These are phyloP conservation scores for Funneliformis mosseae DNA, from an alignment of 192 early-diverging fungal genomes.

Conservation along the genomic window DNA sequence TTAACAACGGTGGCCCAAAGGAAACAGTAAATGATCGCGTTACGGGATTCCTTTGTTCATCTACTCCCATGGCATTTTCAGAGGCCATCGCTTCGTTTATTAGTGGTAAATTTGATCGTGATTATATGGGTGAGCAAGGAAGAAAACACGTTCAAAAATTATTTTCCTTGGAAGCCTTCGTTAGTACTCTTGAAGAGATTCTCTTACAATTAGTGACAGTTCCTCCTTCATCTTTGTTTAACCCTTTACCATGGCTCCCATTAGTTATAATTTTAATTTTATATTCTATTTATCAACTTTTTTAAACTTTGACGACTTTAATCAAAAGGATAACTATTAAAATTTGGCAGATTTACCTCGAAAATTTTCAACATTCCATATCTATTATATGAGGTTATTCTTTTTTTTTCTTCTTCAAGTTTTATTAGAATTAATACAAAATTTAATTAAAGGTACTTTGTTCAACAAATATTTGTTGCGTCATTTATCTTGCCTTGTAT, in stretches of 20 bases:
- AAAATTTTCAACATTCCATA: too few relatives aligned
- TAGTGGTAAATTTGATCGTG: constrained; percentile 38
- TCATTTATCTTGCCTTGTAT: too few relatives aligned
- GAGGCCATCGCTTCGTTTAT: constrained; percentile 60
- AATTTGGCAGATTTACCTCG: too few relatives aligned
- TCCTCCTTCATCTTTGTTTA: neutral
- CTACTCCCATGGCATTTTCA: constrained; percentile 64
- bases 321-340: too few relatives aligned
- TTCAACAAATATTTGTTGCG: too few relatives aligned
- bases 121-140: constrained; percentile 68
- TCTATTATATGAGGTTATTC: too few relatives aligned
- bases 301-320: too few relatives aligned
- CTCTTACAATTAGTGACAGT: constrained; percentile 46
- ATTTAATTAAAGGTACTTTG: too few relatives aligned
- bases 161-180: constrained; percentile 73
- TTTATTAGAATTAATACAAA: too few relatives aligned
- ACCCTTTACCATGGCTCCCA: neutral
- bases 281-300: neutral
- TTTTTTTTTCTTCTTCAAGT: too few relatives aligned
- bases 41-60: constrained; percentile 79
- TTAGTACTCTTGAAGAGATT: constrained; percentile 65
- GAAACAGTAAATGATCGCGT: constrained; percentile 74
- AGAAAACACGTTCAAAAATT: constrained; percentile 57
- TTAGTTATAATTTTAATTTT: neutral
- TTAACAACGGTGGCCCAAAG: constrained; percentile 81